Percentiles rank a stretch among this genome's conserved stretches.
phyloP scores from a whole-genome alignment of 106 monocot species.

The Phalaenopsis equestris region DNA sequence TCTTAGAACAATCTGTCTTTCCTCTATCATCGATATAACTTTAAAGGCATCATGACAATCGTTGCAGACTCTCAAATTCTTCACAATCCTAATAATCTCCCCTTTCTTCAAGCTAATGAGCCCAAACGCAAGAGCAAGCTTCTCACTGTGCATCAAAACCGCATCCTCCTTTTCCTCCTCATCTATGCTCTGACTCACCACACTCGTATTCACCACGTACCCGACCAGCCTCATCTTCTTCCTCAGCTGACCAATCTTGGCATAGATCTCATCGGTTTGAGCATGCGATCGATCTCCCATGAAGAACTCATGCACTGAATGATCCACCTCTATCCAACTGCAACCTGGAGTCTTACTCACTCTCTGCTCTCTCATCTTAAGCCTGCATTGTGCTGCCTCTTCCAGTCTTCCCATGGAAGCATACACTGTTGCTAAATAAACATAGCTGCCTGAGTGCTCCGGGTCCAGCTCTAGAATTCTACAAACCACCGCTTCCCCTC shows the following conservation, averaged over 20 bases:
- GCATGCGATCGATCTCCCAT: conserved; percentile 23
- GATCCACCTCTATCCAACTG: conserved; percentile 33
- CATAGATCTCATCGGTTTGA: conserved; percentile 16
- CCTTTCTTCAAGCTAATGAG: conserved; percentile 17
- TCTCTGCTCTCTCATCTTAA: conserved; percentile 20
- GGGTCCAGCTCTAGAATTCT: conserved; percentile 22
- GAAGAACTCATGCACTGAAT: conserved; percentile 26
- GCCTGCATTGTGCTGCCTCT: conserved; percentile 17
- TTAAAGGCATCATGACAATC: conserved; percentile 34
- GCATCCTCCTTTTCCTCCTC: conserved; percentile 30
- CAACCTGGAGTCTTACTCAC: conserved; percentile 28
- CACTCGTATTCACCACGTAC: conserved; percentile 15
- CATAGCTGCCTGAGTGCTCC: conserved; percentile 15
- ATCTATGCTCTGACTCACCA: conserved; percentile 18
- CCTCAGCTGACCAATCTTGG: conserved; percentile 10
- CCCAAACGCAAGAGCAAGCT: conserved; percentile 26
- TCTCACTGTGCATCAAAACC: conserved; percentile 23
- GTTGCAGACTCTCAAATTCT: conserved; percentile 25
- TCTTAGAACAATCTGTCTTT: conserved; percentile 16
- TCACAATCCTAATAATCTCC: conserved; percentile 20
- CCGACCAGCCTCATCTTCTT: conserved; percentile 21
- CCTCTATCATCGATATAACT: conserved; percentile 15
- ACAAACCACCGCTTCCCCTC: conserved; percentile 17
- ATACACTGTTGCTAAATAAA: conserved; percentile 20
- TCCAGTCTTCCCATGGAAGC: conserved; percentile 17